Base-by-base conservation (phyloP, 2,329 filamentous ascomycete species). In the Talaromyces sp. region DNA sequence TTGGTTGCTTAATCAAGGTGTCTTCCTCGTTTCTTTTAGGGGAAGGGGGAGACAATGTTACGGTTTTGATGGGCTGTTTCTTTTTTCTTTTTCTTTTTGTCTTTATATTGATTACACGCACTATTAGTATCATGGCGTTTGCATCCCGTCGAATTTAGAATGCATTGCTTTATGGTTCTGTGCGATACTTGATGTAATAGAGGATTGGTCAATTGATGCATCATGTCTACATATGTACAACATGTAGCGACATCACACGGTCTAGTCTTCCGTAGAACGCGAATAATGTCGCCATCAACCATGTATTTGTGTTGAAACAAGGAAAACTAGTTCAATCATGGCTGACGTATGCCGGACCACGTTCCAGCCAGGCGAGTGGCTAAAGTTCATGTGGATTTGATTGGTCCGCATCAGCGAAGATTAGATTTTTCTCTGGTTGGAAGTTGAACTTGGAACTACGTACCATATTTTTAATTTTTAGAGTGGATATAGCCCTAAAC, bases 51-150 rank as follows among this genome's bases (percentile, higher is more conserved):
- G 44, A 25, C 19, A 10, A 11, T 11, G 19, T 47, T n/a, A 39
- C 36, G 36, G 36, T 39, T 39, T 39, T 47, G 44, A 47, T 47
- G 44, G n/a, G 19, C 22, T 47, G n/a, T 47, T 47, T 42, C 27
- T 28, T 57, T 57, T 42, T 49, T 10, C 4, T 13, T 25, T 28
- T 47, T 47, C 28, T 2, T 49, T 32, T 42, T 56, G 54, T 56
- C 28, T 32, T 36, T 56, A 22, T 36, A 36, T 42, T 57, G 55
- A 30, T 30, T 57, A 19, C 11, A 49, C 39, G 39, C 32, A 30
- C 49, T 53, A 28, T 30, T 57, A 57, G 27, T 42, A n/a, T 47
- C 27, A 42, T 57, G 55, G 55, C 55, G 55, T 57, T 57, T 56
- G 54, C 55, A 47, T 57, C 36, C 32, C 27, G 25, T 47, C 39